These are phyloP conservation scores for Dothiorella sarmentorum DNA, from an alignment of 2,329 filamentous ascomycete species.

Conservation along the genomic window DNA sequence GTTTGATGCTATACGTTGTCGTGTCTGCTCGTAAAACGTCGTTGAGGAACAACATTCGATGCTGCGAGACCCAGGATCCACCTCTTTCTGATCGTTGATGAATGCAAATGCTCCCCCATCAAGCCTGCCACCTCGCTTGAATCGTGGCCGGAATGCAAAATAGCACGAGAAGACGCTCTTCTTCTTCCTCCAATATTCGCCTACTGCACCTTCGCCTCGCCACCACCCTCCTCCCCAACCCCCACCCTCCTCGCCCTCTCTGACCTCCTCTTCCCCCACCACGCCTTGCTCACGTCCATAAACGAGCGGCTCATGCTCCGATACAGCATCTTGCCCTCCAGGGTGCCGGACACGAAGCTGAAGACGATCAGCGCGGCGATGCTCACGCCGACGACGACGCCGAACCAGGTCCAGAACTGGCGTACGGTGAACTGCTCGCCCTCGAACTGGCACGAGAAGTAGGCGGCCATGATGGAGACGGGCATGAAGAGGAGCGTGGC, in stretches of 20 bases:
- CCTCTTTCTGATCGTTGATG: too few relatives aligned
- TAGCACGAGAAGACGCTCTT: too few relatives aligned
- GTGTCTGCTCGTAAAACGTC: too few relatives aligned
- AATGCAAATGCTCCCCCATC: too few relatives aligned
- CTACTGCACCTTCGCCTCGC: neutral
- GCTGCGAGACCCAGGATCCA: too few relatives aligned
- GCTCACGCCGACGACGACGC: constrained; percentile 58
- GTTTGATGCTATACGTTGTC: too few relatives aligned
- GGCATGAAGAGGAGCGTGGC: constrained; percentile 73
- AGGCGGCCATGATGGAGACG: constrained; percentile 70
- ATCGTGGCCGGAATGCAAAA: too few relatives aligned
- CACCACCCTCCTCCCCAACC: neutral
- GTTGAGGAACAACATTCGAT: too few relatives aligned
- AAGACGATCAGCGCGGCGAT: constrained; percentile 57
- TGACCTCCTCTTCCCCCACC: neutral
- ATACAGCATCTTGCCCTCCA: constrained; percentile 55
- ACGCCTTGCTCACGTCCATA: constrained; percentile 12
- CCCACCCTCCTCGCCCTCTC: neutral
- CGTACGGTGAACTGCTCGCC: constrained; percentile 58
- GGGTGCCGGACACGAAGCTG: constrained; percentile 54
- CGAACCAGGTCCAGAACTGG: constrained; percentile 68
- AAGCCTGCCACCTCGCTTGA: too few relatives aligned
- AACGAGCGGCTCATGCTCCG: constrained; percentile 38
- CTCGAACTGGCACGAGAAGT: constrained; percentile 66
- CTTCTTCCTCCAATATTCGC: neutral